Conservation (phyloP, 352 stramenopile species). For the Phytophthora pini region DNA sequence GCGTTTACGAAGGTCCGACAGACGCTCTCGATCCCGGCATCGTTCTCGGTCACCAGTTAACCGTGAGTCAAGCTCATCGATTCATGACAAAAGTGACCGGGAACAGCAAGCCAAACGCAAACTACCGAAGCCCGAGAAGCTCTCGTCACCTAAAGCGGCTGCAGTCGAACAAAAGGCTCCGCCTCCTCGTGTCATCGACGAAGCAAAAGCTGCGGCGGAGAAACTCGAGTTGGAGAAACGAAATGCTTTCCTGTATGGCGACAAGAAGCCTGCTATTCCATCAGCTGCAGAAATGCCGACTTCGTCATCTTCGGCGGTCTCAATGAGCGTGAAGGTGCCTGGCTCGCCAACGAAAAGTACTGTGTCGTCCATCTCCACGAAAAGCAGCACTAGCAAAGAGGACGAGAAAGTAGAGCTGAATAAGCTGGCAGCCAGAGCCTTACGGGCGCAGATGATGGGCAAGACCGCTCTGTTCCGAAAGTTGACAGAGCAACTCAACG, state of each 20-base stretch:
- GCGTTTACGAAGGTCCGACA: slow-evolving; percentile 14
- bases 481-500: slow-evolving; percentile 81
- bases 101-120: slow-evolving; percentile 7
- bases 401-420: slow-evolving; percentile 68
- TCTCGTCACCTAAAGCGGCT: neutral
- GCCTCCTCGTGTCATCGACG: slow-evolving; percentile 23
- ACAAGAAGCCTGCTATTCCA: slow-evolving; percentile 8
- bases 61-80: neutral
- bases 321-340: neutral
- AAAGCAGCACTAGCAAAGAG: slow-evolving; percentile 9
- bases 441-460: slow-evolving; percentile 86
- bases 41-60: slow-evolving; percentile 25
- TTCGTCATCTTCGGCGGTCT: neutral
- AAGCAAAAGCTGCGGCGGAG: slow-evolving; percentile 41
- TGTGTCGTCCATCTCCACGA: slow-evolving; percentile 3
- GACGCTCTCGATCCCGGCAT: slow-evolving; percentile 33
- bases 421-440: slow-evolving; percentile 77
- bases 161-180: slow-evolving; percentile 9
- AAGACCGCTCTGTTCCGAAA: slow-evolving; percentile 77
- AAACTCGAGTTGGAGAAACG: slow-evolving; percentile 52
- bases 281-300: neutral
- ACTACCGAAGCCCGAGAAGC: neutral
- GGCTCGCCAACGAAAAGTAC: slow-evolving; percentile 12
- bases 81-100: neutral
- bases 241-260: slow-evolving; percentile 73